Percentiles rank a stretch among this genome's conserved stretches.
Evolutionary conservation across 2,329 filamentous ascomycete species (phyloP).

Genomic region (Pseudogymnoascus sp.): DNA sequence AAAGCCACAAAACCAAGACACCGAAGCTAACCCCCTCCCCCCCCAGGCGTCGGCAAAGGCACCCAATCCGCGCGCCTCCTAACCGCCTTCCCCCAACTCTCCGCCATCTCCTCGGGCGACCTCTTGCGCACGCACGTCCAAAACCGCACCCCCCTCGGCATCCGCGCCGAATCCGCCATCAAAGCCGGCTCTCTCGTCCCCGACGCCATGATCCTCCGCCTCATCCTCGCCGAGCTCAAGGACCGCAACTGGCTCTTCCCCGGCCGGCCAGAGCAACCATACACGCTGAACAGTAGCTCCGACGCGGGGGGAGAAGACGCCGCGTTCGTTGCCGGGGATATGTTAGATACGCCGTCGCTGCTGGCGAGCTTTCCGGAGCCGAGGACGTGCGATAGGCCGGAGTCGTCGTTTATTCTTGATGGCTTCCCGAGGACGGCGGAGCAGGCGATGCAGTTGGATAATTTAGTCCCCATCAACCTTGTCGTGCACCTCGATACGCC

Average conservation of each 20-base stretch:
- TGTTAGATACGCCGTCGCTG: conserved; percentile 25
- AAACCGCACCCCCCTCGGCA: conserved; percentile 48
- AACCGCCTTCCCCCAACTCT: conserved; percentile 77
- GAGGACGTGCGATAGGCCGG: conserved; percentile 57
- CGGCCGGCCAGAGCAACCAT: conserved; percentile 32
- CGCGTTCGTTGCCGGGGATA: conserved; percentile 34
- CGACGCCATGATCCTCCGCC: conserved; percentile 81
- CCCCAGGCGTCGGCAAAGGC: conserved; percentile 77
- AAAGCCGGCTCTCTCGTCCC: conserved; percentile 83
- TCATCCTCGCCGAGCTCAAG: conserved; percentile 85
- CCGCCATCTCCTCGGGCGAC: conserved; percentile 89
- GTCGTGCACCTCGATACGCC: conserved; percentile 84
- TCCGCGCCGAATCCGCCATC: conserved; percentile 85
- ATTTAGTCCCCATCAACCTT: conserved; percentile 86
- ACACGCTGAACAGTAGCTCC: conserved; percentile 23
- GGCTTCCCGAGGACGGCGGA: conserved; percentile 84
- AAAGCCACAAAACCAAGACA: background rate
- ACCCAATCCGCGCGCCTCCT: conserved; percentile 90
- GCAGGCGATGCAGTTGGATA: conserved; percentile 72
- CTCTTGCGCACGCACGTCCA: conserved; percentile 89
- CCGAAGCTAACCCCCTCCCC: background rate
- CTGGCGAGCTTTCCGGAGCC: conserved; percentile 32
- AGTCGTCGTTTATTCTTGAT: conserved; percentile 88
- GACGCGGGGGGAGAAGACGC: conserved; percentile 27
- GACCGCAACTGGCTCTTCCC: conserved; percentile 72